phyloP scores from a whole-genome alignment of 2,329 filamentous ascomycete genomes.

The Hymenoscyphus fraxineus region DNA sequence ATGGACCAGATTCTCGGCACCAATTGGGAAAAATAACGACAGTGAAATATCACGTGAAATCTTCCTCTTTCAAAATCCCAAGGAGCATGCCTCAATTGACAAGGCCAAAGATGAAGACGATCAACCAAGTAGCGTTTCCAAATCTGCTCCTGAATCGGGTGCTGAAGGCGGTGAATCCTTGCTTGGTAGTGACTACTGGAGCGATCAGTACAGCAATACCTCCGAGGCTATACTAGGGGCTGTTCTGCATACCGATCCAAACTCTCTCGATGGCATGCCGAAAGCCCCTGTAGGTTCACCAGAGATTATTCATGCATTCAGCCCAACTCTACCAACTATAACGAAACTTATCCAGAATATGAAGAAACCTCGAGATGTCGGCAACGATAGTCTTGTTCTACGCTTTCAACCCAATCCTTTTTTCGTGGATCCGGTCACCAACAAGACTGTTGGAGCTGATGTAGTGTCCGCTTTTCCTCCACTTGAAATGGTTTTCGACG shows the following conservation, averaged over 20 bases:
- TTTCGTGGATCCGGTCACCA: neutral
- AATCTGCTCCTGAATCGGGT: neutral
- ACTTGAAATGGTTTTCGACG: slow-evolving; percentile 31
- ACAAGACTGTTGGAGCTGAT: slow-evolving; percentile 17
- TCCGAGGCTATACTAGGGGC: slow-evolving; percentile 29
- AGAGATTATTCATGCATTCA: slow-evolving; percentile 22
- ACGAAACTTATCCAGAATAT: slow-evolving; percentile 19
- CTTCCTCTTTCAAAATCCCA: neutral
- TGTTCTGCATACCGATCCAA: slow-evolving; percentile 21
- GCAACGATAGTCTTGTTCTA: slow-evolving; percentile 20
- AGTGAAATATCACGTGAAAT: neutral
- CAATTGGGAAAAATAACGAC: slow-evolving; percentile 19
- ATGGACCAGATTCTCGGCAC: slow-evolving; percentile 32
- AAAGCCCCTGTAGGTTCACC: neutral
- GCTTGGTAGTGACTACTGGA: slow-evolving; percentile 13
- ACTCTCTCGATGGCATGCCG: neutral
- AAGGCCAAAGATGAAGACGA: neutral
- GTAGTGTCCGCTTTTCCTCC: slow-evolving; percentile 29
- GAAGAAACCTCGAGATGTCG: neutral
- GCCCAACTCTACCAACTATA: slow-evolving; percentile 25
- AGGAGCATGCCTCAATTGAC: neutral
- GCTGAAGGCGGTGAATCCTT: neutral
- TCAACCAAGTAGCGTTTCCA: neutral
- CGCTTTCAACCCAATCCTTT: slow-evolving; percentile 33
- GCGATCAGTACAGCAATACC: slow-evolving; percentile 15